These are phyloP conservation scores for Teunomyces kruisii DNA, from an alignment of 805 yeast species.

Conservation along the genomic window DNA sequence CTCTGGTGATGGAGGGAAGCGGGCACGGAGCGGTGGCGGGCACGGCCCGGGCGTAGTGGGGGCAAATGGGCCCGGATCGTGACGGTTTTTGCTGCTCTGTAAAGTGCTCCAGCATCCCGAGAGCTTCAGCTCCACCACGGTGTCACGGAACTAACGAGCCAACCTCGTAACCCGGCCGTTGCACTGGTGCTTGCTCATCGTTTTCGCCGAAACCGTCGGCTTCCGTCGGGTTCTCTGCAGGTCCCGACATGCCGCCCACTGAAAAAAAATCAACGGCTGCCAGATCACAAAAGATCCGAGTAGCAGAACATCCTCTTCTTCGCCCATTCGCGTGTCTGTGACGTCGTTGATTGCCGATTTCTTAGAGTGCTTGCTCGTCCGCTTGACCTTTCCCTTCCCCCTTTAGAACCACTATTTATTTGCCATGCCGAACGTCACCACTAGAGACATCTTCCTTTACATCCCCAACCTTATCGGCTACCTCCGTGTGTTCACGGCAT, in stretches of 20 bases:
- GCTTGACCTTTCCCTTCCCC: not conserved
- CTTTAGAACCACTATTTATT: too few relatives aligned
- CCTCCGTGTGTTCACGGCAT: conserved; percentile 75
- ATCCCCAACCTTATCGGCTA: conserved; percentile 94
- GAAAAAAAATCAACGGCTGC: conserved; percentile 2
- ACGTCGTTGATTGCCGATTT: conserved; percentile 3
- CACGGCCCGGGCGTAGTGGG: too few relatives aligned
- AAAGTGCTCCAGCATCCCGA: too few relatives aligned
- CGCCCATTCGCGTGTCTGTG: conserved; percentile 6
- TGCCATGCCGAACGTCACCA: conserved; percentile 23
- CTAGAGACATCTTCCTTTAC: conserved; percentile 64
- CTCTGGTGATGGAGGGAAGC: too few relatives aligned
- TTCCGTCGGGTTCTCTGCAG: conserved; percentile 4
- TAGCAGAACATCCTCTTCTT: not conserved
- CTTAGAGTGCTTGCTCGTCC: not conserved
- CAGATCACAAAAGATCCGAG: not conserved
- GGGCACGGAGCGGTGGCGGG: too few relatives aligned
- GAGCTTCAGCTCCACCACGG: too few relatives aligned
- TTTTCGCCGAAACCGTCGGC: conserved; percentile 4
- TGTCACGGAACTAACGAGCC: too few relatives aligned
- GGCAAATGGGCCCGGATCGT: too few relatives aligned
- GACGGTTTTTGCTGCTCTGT: too few relatives aligned
- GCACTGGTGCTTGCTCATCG: not conserved
- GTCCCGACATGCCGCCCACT: not conserved
- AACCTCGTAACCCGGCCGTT: too few relatives aligned